Conservation (phyloP, 2,329 filamentous ascomycete genomes). For the Penicillium hesseltinei region DNA sequence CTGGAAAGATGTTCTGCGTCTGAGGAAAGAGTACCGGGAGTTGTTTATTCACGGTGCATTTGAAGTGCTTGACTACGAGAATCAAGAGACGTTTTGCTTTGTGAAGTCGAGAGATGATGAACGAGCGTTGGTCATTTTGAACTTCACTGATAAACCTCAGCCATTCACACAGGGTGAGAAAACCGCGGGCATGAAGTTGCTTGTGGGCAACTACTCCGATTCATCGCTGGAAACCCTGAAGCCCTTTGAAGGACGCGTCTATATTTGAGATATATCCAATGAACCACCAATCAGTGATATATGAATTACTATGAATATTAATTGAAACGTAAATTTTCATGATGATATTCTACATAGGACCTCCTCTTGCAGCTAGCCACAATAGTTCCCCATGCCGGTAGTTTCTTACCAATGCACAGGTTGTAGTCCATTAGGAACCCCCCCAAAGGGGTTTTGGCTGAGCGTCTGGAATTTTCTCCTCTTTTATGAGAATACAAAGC, state of each 20-base stretch:
- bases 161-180: conserved; percentile 8
- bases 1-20: conserved; percentile 55
- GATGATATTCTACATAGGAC: not conserved
- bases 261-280: conserved; percentile 6
- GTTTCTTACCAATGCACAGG: not conserved
- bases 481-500: too few species aligned
- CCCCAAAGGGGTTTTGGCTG: not conserved
- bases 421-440: not conserved
- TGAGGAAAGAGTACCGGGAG: conserved; percentile 57
- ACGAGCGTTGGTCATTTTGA: conserved; percentile 20
- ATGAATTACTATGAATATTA: not conserved
- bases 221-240: conserved; percentile 4
- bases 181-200: conserved; percentile 14
- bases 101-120: conserved; percentile 17
- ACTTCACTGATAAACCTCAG: conserved; percentile 17
- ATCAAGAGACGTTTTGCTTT: conserved; percentile 24
- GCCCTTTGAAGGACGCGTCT: conserved; percentile 26
- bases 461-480: not conserved
- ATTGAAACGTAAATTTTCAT: too few species aligned
- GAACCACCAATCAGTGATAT: not conserved
- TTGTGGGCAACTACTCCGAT: conserved; percentile 19
- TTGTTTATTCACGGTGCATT: conserved; percentile 46
- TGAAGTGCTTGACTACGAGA: conserved; percentile 21
- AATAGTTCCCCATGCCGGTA: not conserved
- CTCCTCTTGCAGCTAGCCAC: not conserved